Evolutionary conservation across 2,329 filamentous ascomycete species (phyloP), one percentile per base, ranked within the genome.

Genomic region (Trichoderma sp.): DNA sequence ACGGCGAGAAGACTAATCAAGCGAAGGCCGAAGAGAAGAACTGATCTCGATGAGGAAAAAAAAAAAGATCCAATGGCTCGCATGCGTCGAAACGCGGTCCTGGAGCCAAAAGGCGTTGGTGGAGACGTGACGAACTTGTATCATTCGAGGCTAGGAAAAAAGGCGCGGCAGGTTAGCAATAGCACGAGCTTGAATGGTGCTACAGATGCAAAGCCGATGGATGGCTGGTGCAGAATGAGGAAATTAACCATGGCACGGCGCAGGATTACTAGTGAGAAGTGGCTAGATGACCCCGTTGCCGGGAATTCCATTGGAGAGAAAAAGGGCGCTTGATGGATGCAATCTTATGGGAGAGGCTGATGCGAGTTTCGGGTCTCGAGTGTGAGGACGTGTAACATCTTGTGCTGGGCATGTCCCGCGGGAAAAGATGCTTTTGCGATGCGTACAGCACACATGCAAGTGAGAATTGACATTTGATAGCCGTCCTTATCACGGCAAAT

Each of bases 41-140:
- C 7, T 16, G 11, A 65, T 26, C 34, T 32, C 26, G 26, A 59
- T 37, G 64, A 59, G 49, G n/a, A n/a, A n/a, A n/a, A n/a, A 59
- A 68, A 68, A 34, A 66, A 63, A 68, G 58, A 28, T 52, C 46
- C 32, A 59, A 52, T 55, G 32, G 67, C 46, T 69, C 54, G 67
- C 59, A 59, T 66, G 68, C 26, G 24, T 43, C 59, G 51, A 43
- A 66, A 70, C 68, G 68, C 68, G 68, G 65, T 68, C 52, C 65
- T 60, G 49, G 56, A 30, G 46, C 34, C 43, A 21, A 34, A 34
- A 34, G 24, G 32, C 10, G 30, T 7, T 26, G 68, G 68, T 69
- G 68, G 68, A 70, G 68, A 70, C 68, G 68, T 70, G 68, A 68
- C 65, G 51, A 32, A 37, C 30, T 43, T 32, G 51, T 37, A 37